Base-by-base conservation (phyloP, 2,329 filamentous ascomycete genomes). In the Lasiodiplodia citricola region DNA sequence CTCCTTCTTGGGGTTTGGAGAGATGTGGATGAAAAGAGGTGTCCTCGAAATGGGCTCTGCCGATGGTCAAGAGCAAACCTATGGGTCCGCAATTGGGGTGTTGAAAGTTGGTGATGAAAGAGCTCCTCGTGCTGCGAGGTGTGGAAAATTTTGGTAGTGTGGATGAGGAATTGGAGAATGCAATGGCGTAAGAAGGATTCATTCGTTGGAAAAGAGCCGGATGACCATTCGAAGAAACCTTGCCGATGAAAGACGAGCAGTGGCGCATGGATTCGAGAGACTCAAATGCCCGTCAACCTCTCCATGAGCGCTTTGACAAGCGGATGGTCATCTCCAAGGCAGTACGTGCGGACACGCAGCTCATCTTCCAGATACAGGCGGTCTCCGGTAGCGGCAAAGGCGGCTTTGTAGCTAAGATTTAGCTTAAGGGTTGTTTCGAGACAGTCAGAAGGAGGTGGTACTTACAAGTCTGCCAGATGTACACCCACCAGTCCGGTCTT, bases 111-210 rank as follows among this genome's bases (percentile, higher is more conserved):
- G 11, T 23, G 8, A 57, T 2, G 7, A 16, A 23, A 38, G 16
- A n/a, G 28, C 23, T 4, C 31, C 31, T 35, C 31, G 37, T 38
- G 7, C 54, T 57, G n/a, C 54, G 6, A 31, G 28, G 54, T 18
- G 18, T 13, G 28, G 28, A 14, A 18, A 18, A 2, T 37, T 18
- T n/a, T 21, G 14, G 14, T 57, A 37, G 6, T 21, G 31, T 2
- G 21, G 28, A 10, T 8, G 11, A 28, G 3, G 8, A 5, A 1
- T 3, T 25, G 10, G 21, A n/a, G 38, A 44, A 60, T 75, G 74
- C 1, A 75, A 77, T 56, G 54, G n/a, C 11, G 6, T 7, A 0
- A 18, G 14, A 31, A 14, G 7, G 31, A 35, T 21, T 56, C 31
- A 38, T 38, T 56, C 18, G 18, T 13, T 3, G 18, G 28, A 11